Conservation (phyloP, 1,284 basidiomycete species). For the Leucoagaricus sp. region DNA sequence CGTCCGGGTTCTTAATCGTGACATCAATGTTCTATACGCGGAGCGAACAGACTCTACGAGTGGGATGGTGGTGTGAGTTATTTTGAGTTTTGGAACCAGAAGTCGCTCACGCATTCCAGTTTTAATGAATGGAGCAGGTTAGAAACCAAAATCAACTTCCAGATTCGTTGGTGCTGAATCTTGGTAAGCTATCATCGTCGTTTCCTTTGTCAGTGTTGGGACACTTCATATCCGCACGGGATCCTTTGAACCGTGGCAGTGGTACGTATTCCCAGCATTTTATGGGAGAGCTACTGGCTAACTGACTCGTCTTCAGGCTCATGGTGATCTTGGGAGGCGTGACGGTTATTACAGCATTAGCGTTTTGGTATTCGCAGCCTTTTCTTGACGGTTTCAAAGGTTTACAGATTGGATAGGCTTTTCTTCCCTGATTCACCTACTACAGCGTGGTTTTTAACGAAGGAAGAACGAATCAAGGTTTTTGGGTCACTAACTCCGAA, state of each 20-base stretch:
- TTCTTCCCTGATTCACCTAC: constrained; percentile 73
- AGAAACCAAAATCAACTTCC: too few species aligned
- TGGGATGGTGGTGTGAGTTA: constrained; percentile 77
- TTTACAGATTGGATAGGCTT: too few species aligned
- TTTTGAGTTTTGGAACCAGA: too few species aligned
- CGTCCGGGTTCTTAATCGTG: constrained; percentile 76
- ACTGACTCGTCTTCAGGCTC: constrained; percentile 52
- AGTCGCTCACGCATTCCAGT: constrained; percentile 32
- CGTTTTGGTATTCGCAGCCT: constrained; percentile 55
- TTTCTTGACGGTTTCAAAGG: too few species aligned
- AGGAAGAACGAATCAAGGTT: constrained; percentile 54
- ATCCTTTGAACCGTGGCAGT: constrained; percentile 68
- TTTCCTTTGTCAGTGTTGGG: constrained; percentile 72
- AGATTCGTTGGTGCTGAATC: constrained; percentile 2
- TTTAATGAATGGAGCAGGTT: constrained; percentile 58
- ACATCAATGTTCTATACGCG: constrained; percentile 81
- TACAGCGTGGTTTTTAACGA: constrained; percentile 68
- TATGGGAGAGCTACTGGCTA: too few species aligned
- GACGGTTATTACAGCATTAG: constrained; percentile 51
- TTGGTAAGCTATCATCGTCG: constrained; percentile 54
- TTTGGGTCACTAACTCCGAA: constrained; percentile 59
- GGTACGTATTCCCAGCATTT: constrained; percentile 47
- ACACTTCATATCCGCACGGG: constrained; percentile 57
- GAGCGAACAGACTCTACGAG: constrained; percentile 68
- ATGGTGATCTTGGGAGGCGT: constrained; percentile 72